These are phyloP conservation scores for Friedmanniomyces simplex DNA, from an alignment of 495 filamentous ascomycete genomes.

Conservation along the genomic window DNA sequence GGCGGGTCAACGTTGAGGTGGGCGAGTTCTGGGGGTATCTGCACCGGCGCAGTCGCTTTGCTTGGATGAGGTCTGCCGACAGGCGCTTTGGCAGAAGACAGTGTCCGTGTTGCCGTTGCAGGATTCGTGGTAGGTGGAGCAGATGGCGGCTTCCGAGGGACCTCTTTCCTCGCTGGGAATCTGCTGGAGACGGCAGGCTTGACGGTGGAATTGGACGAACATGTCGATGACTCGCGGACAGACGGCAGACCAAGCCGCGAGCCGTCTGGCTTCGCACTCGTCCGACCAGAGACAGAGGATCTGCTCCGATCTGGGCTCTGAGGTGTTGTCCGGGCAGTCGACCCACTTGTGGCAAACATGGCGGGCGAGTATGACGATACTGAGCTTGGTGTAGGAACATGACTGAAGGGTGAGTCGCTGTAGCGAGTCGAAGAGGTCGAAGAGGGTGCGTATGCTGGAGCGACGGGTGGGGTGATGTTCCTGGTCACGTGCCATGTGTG, in stretches of 20 bases:
- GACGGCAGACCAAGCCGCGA: conserved; percentile 47
- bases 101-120: not conserved
- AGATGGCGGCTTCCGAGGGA: conserved; percentile 2
- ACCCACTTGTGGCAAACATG: conserved; percentile 47
- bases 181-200: conserved; percentile 8
- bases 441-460: conserved; percentile 26
- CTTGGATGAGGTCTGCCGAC: not conserved
- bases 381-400: conserved; percentile 89
- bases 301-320: conserved; percentile 7
- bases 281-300: conserved; percentile 33
- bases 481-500: not conserved
- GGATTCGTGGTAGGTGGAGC: not conserved
- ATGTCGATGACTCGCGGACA: conserved; percentile 47
- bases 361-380: conserved; percentile 92
- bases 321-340: conserved; percentile 35
- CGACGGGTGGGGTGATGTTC: conserved; percentile 5
- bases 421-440: conserved; percentile 83
- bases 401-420: conserved; percentile 88
- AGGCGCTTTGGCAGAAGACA: not conserved
- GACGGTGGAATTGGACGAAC: conserved; percentile 33
- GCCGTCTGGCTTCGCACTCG: conserved; percentile 29
- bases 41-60: conserved; percentile 6
- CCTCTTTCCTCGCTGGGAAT: not conserved
- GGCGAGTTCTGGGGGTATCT: conserved; percentile 33
- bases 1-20: conserved; percentile 29